These are phyloP conservation scores for Plasmodium berghei DNA, from an alignment of 169 alveolate species.

Conservation along the genomic window DNA sequence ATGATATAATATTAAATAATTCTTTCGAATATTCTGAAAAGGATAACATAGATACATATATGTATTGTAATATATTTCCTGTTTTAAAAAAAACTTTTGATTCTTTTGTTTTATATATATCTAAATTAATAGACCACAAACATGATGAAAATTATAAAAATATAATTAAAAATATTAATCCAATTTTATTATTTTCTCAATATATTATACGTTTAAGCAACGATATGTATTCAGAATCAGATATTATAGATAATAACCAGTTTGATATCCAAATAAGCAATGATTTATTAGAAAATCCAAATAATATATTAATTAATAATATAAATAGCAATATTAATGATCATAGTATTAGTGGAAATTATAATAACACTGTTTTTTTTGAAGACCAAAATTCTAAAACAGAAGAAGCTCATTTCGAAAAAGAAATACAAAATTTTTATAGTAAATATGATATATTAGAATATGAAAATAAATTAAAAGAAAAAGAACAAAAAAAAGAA, in stretches of 20 bases:
- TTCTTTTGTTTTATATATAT: constrained; percentile 45
- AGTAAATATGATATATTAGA: constrained; percentile 17
- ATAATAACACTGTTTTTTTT: background rate
- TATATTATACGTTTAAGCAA: constrained; percentile 55
- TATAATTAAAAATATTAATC: constrained; percentile 47
- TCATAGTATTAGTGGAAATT: background rate
- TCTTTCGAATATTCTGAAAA: constrained; percentile 69
- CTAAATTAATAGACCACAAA: constrained; percentile 37
- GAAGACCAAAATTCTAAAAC: background rate
- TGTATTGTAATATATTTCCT: constrained; percentile 64
- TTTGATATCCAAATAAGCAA: background rate
- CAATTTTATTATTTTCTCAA: constrained; percentile 54
- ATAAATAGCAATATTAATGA: background rate
- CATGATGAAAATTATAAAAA: constrained; percentile 32
- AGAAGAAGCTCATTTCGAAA: constrained; percentile 4
- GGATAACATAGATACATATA: constrained; percentile 50
- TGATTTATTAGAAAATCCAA: background rate
- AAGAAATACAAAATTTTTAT: constrained; percentile 42
- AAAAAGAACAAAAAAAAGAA: constrained; percentile 25
- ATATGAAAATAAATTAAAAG: constrained; percentile 32
- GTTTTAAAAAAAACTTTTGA: constrained; percentile 67
- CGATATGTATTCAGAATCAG: constrained; percentile 19
- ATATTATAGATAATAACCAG: background rate
- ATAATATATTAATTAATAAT: background rate
- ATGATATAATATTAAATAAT: constrained; percentile 52